Evolutionary conservation across 495 filamentous ascomycete species (phyloP).

Genomic region (Astrothelium macrocarpum): DNA sequence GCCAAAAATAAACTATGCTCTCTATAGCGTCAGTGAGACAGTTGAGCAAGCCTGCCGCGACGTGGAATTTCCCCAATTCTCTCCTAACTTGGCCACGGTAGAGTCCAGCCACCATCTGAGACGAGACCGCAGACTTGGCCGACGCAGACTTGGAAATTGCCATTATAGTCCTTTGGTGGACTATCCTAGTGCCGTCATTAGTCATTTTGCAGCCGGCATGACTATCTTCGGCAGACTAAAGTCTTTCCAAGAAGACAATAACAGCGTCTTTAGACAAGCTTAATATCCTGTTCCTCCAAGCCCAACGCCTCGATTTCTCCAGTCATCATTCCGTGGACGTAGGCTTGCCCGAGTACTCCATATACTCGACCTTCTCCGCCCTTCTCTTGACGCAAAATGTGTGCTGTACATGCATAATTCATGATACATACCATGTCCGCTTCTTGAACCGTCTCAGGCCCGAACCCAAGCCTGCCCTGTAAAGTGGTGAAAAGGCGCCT

Average conservation of each 20-base stretch:
- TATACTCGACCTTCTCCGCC: not conserved
- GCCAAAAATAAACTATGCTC: not conserved
- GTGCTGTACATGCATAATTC: not conserved
- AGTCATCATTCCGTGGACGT: conserved; percentile 6
- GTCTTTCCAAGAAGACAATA: not conserved
- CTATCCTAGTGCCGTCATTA: not conserved
- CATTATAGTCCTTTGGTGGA: not conserved
- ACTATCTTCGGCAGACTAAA: not conserved
- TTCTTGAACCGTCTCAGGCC: not conserved
- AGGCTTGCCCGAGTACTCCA: not conserved
- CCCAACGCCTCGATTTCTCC: not conserved
- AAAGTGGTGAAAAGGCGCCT: not conserved
- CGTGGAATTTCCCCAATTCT: not conserved
- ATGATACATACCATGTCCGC: not conserved
- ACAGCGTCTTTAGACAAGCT: not conserved
- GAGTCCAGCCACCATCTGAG: not conserved
- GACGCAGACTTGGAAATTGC: not conserved
- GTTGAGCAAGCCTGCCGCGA: not conserved
- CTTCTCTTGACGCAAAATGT: not conserved
- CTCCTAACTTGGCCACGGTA: not conserved
- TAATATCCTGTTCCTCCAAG: not conserved
- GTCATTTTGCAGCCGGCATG: not conserved
- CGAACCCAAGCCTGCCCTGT: not conserved
- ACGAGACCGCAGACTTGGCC: not conserved
- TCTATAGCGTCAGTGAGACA: not conserved